Evolutionary conservation across 805 yeast species (phyloP), one percentile per base, ranked within the genome.

Genomic region (Phaffomyces opuntiae): DNA sequence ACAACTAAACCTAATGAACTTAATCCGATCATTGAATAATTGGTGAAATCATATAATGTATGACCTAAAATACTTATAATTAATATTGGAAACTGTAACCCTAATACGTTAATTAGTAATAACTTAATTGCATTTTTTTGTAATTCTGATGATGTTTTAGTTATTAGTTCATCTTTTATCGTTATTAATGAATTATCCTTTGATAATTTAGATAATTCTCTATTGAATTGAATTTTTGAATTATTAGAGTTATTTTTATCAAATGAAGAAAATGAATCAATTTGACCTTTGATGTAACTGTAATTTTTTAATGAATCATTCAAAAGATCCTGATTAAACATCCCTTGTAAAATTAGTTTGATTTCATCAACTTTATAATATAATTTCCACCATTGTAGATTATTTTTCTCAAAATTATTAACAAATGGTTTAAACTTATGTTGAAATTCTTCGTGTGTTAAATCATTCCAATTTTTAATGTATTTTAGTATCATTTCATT

Each of bases 251-350:
- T 13, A 11, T 29, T 29, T 11, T 29, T 39, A 8, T 46, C 37
- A 39, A 55, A 54, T n/a, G 60, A 55, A 4, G 52, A 49, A 42
- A 55, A 57, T 2, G 60, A 52, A 25, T 55, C 59, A 31, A 63
- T 58, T 36, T 59, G 57, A 5, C 69, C 69, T n/a, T 60, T 58
- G n/a, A 64, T 52, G 38, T 60, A 59, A 36, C 62, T 55, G 38
- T 61, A 56, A 39, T 53, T 55, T 24, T 55, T 55, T 21, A 56
- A 40, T 33, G 66, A 58, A 21, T 56, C 56, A 17, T 56, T 52
- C 41, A 63, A 41, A 7, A 57, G 43, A 1, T 58, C 59, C 3
- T 53, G 43, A 24, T 57, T 50, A 12, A 64, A 47, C 60, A 63
- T 53, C 33, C 56, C 54, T 16, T 57, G 52, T 3, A 65, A 38